A percentile compares a stretch with the other conserved stretches of the same genome.
These are phyloP conservation scores for Neofusicoccum kwambonambiense DNA, from an alignment of 2,329 filamentous ascomycete genomes.

Conservation along the genomic window DNA sequence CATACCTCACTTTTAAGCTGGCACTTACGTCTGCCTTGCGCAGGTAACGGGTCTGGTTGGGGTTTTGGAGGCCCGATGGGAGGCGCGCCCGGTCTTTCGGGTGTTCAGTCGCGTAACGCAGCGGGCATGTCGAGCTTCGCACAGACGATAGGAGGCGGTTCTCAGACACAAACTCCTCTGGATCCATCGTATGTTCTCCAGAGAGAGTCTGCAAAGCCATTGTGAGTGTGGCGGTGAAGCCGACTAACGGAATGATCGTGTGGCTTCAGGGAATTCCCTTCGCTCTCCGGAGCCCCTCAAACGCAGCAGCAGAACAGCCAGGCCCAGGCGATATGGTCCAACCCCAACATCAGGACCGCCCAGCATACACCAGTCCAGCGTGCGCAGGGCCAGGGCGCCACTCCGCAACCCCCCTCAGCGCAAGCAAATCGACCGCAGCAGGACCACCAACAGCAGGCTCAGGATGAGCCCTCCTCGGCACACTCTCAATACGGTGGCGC, in stretches of 20 bases:
- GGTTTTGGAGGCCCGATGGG: constrained; percentile 57
- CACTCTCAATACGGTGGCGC: constrained; percentile 53
- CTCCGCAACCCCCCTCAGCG: constrained; percentile 21
- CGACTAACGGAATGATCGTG: background rate
- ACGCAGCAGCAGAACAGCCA: constrained; percentile 53
- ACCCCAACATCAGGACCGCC: constrained; percentile 53
- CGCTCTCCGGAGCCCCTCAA: constrained; percentile 57
- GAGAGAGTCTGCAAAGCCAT: background rate
- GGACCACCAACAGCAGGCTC: constrained; percentile 41
- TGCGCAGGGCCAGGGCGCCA: constrained; percentile 43
- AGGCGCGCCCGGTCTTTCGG: constrained; percentile 52
- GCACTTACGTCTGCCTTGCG: constrained; percentile 17
- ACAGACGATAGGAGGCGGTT: constrained; percentile 52
- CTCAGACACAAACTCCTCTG: constrained; percentile 53
- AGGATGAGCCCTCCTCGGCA: constrained; percentile 37
- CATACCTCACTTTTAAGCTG: background rate
- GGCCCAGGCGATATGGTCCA: constrained; percentile 57
- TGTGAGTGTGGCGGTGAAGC: background rate
- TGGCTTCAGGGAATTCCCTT: constrained; percentile 58
- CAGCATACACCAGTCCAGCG: constrained; percentile 56
- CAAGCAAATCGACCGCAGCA: constrained; percentile 36
- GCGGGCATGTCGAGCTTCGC: constrained; percentile 55
- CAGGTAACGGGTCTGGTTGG: constrained; percentile 57
- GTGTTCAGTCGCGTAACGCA: constrained; percentile 51
- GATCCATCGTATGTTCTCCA: constrained; percentile 55